Conservation (phyloP, 75 land plant species). For the Sequoiadendron giganteum region DNA sequence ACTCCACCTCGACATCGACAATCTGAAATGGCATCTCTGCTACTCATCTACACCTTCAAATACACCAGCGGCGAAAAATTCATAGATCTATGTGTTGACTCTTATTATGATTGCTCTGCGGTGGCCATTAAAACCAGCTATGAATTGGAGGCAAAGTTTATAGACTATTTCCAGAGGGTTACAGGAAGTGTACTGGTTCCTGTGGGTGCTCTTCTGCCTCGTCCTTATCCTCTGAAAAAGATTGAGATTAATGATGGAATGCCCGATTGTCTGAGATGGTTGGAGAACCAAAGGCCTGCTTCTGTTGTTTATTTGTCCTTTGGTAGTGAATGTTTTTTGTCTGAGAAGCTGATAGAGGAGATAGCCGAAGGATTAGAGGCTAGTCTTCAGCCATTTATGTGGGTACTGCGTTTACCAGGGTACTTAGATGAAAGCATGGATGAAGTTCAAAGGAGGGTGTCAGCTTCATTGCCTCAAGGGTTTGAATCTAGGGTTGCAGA, state of each 20-base stretch:
- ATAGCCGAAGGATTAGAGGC: constrained; percentile 24
- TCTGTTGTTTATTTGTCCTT: constrained; percentile 26
- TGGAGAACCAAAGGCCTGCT: constrained; percentile 11
- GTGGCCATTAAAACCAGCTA: background rate
- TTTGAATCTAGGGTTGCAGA: constrained; percentile 10
- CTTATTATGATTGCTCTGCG: background rate
- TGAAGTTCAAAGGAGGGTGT: background rate
- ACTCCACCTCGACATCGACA: background rate
- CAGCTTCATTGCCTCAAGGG: constrained; percentile 15
- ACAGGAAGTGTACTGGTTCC: background rate
- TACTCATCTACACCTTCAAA: background rate
- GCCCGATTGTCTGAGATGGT: constrained; percentile 12
- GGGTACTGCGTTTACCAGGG: constrained; percentile 15
- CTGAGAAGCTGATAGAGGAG: constrained; percentile 15
- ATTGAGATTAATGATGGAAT: background rate
- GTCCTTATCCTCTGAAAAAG: background rate
- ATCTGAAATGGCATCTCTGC: background rate
- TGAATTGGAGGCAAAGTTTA: background rate
- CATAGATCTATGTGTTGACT: background rate
- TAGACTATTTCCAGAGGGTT: background rate
- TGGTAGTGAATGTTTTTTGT: constrained; percentile 18
- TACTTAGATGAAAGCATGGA: background rate
- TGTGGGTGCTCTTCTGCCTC: background rate
- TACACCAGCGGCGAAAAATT: background rate
- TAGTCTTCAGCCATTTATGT: constrained; percentile 20